Evolutionary conservation across 116 monocot species (phyloP), one percentile per base, ranked within the genome.

Genomic region (Dioscorea cayenensis): DNA sequence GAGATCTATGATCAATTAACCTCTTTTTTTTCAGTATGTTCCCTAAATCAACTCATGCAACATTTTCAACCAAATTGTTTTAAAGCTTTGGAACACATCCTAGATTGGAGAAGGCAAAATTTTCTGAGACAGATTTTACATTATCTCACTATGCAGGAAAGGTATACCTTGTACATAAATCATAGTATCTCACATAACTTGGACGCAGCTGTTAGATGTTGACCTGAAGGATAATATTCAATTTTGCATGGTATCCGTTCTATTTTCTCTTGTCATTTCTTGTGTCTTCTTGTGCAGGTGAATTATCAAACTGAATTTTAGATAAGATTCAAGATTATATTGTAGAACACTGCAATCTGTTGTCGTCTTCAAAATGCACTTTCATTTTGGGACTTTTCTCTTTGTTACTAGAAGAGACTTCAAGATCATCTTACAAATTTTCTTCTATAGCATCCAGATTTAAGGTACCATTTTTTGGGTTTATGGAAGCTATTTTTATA

Each of bases 71-170:
- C 21, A 96, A 92, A 74, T 77, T 96, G 72, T 96, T 92, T 71
- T 90, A 83, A 75, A 86, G 77, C 28, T 88, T 96, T 11, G 25
- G 29, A 49, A 64, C 68, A 52, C 96, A 96, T 83, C 51, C 80
- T 17, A 87, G 96, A 76, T 78, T 96, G 65, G 88, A 88, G 72
- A 96, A 87, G 73, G 73, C 65, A 19, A 96, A 92, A 73, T 86
- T 96, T 67, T 96, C 88, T 32, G 88, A 82, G 74, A 86, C 90
- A 59, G 88, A 92, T 88, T 96, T 96, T 76, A 77, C 85, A 13
- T 21, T 96, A 36, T 86, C 88, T 16, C 96, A 96, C 77, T 96
- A 92, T 86, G 96, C 96, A 72, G 96, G 96, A 87, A 96, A 90
- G 90, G 96, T 82, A 84, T 78, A 75, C 76, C 28, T 63, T 48